phyloP scores from a whole-genome alignment of 2,329 filamentous ascomycete species.

The Arthrinium phaeospermum region DNA sequence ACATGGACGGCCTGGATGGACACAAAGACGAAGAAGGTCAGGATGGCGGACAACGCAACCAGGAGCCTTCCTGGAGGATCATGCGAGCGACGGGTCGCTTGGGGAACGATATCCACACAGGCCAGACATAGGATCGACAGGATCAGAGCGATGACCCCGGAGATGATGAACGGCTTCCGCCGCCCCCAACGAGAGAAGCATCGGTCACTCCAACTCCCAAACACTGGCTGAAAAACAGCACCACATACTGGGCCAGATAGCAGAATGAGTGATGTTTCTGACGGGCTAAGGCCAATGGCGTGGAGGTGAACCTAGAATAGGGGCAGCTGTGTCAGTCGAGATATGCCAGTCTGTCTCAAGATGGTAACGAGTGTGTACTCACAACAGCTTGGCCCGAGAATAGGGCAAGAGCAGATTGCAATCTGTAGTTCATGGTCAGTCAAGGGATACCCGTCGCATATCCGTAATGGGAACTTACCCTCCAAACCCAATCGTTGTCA shows the following conservation, averaged over 20 bases:
- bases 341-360: neutral
- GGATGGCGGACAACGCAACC: neutral
- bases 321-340: neutral
- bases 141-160: conserved; percentile 9
- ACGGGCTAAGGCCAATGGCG: conserved; percentile 17
- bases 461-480: neutral
- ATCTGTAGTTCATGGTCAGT: neutral
- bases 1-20: conserved; percentile 17
- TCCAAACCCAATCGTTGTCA: neutral
- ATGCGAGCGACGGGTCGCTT: neutral
- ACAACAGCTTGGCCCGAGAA: conserved; percentile 18
- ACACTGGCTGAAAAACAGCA: conserved; percentile 10
- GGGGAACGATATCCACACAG: conserved; percentile 12
- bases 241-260: conserved; percentile 12
- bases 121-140: conserved; percentile 14
- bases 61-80: neutral
- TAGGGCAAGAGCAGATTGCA: conserved; percentile 13
- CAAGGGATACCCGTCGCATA: neutral
- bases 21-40: conserved; percentile 14
- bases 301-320: conserved; percentile 9
- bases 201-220: conserved; percentile 18
- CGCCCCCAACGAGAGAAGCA: conserved; percentile 16
- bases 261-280: neutral
- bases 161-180: conserved; percentile 17
- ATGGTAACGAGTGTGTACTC: neutral